Base-by-base conservation (phyloP, 140 eudicot genomes). In the Bidens hawaiensis region DNA sequence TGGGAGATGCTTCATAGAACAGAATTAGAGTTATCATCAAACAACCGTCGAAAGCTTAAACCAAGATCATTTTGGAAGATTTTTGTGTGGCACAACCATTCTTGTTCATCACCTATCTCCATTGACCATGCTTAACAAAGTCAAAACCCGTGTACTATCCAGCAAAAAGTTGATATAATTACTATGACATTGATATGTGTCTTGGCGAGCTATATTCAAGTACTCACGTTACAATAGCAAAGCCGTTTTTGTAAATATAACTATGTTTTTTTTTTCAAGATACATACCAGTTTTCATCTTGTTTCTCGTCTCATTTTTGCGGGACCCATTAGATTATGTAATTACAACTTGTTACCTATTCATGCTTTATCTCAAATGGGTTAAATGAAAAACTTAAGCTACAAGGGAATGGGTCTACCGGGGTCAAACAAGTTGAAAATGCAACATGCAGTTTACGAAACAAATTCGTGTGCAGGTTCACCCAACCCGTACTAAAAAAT, bases 1-100 rank as follows among this genome's bases (percentile, higher is more conserved):
- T 89, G 97, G 97, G 93, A 89, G 66, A 89, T 89, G 95, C 78
- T 89, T 61, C 81, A 82, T 40, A 70, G 76, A 66, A 75, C 93
- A 10, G 95, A 89, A 49, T 66, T 85, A 3, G 86, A 82, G 70
- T 67, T 74, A 46, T 62, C 78, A 25, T 38, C 88, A 73, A 65
- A 50, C 40, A 69, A 17, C 57, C 70, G 64, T 25, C 56, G 62
- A 4, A 86, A 83, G 80, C 80, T 74, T 26, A 81, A 81, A 62
- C 78, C 64, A n/a, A 76, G 74, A 19, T 77, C 95, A 13, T 86
- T 81, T 51, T 80, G 86, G 93, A 86, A 83, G 69, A 46, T 70
- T 24, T 80, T 89, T 23, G 30, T 82, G 41, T 78, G 86, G 87
- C 81, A 79, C 66, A 77, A 70, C 69, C 77, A 63, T 23, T 56